Evolutionary conservation across 257 asterid species (phyloP), one percentile per base, ranked within the genome.

Genomic region (Nicotiana sylvestris): DNA sequence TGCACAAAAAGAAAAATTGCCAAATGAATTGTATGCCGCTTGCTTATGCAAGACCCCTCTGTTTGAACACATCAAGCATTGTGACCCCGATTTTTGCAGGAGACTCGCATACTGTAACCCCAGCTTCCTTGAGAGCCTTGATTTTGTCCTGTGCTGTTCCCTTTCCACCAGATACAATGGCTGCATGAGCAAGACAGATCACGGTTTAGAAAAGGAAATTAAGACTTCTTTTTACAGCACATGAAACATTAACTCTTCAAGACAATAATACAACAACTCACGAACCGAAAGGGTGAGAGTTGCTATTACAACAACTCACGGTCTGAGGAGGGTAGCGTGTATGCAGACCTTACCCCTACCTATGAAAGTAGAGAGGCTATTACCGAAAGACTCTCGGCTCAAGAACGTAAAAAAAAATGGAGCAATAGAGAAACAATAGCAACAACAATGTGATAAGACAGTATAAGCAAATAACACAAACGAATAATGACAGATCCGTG

Each of bases 91-190:
- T 92, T 89, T 94, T 94, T 29, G 98, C 99, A 39, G 99, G 99
- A 2, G 99, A 95, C 82, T 95, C 97, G 6, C 93, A 95, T 30
- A 95, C 98, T 1, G 98, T 91, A 21, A 91, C 99, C 29, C 98
- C 97, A 4, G 96, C 98, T 86, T 88, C 99, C 83, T 90, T 86
- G 56, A 95, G 91, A 58, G 94, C 89, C 90, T 87, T 92, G 76
- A 94, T 94, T 89, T 94, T 94, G 91, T 94, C 97, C 84, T 94
- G 98, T 11, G 97, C 97, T 2, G 97, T 94, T 77, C 97, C 97
- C 85, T 93, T 94, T 12, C 98, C 98, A 78, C 97, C 97, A 3
- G 97, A 92, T 81, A 91, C 93, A 9, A 90, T 93, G 69, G 94
- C 96, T 93, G 92, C 92, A 89, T 60, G 32, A 84, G 65, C 67